Base-by-base conservation (phyloP, 768 basidiomycete genomes). In the Tephrocybe sp. region DNA sequence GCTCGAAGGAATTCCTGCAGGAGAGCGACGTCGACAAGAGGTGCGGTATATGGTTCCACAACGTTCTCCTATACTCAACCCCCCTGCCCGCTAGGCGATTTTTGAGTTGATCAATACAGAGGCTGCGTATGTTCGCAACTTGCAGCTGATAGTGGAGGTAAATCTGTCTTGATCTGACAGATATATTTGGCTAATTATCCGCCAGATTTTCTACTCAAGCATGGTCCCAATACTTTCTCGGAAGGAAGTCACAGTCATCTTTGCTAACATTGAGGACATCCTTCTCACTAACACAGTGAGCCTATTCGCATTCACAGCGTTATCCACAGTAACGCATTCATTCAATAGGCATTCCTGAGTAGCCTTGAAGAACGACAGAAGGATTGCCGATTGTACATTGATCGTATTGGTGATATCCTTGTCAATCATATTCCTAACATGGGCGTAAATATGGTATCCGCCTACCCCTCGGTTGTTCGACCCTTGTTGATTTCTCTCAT, bases 51-150 rank as follows among this genome's bases (percentile, higher is more conserved):
- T 17, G 23, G 26, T 40, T 9, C 10, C 17, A n/a, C 26, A 16
- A 31, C 30, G 22, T 36, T 16, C 31, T 45, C 43, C 22, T 16
- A 10, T 16, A 26, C n/a, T 52, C 36, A 6, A 43, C 47, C 47
- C 8, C 30, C 9, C 10, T 19, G 8, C 16, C 45, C 12, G 31
- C 2, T 56, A 89, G 85, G 87, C 91, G 0, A 96, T 97, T 45
- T 98, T 98, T 58, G 96, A 99, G 69, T 76, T 98, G 46, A 96
- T 98, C 58, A 78, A 79, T 5, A 98, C 96, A 0, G 96, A 99
- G 66, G 78, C 76, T 7, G 82, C 89, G 0, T 99, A 97, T 61
- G 92, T 98, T 39, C 79, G 92, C 19, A 91, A 95, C 64, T 67
- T 98, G 23, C 96, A 99, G 62, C 76, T 96, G 30, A 84, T 95